Conservation (phyloP, 768 basidiomycete genomes). For the Artomyces pyxidatus region DNA sequence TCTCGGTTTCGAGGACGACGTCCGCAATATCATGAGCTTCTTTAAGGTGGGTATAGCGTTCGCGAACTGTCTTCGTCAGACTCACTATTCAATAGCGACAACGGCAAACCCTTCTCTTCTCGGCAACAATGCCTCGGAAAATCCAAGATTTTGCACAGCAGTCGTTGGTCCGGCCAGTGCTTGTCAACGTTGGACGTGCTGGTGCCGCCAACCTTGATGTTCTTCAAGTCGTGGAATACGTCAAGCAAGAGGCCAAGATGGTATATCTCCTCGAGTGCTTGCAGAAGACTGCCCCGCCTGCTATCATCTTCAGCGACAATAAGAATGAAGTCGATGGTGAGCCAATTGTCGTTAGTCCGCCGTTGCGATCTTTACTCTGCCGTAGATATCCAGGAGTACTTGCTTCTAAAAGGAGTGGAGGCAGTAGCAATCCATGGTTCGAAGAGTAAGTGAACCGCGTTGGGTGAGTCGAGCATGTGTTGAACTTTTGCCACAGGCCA, state of each 20-base stretch:
- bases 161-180: slow-evolving; percentile 87
- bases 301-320: slow-evolving; percentile 97
- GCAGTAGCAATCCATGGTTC: slow-evolving; percentile 98
- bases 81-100: slow-evolving; percentile 53
- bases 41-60: slow-evolving; percentile 64
- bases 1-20: slow-evolving; percentile 97
- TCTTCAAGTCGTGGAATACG: slow-evolving; percentile 94
- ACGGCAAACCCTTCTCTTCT: slow-evolving; percentile 94
- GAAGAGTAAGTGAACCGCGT: slow-evolving; percentile 55
- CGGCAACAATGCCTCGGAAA: slow-evolving; percentile 97
- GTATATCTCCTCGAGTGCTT: slow-evolving; percentile 95
- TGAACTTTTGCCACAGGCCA: slow-evolving; percentile 49
- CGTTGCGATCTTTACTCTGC: background rate
- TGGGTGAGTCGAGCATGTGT: background rate
- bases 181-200: slow-evolving; percentile 96
- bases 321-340: slow-evolving; percentile 99
- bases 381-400: slow-evolving; percentile 94
- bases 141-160: slow-evolving; percentile 98
- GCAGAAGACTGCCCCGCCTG: slow-evolving; percentile 97
- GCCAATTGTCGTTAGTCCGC: slow-evolving; percentile 14
- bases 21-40: slow-evolving; percentile 98
- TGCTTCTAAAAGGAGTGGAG: slow-evolving; percentile 93
- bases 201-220: slow-evolving; percentile 98
- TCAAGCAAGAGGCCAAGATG: slow-evolving; percentile 99
- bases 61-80: background rate